A percentile compares a stretch with the other conserved stretches of the same genome.
phyloP scores from a whole-genome alignment of 352 stramenopile genomes.

The Phytophthora hibernalis region DNA sequence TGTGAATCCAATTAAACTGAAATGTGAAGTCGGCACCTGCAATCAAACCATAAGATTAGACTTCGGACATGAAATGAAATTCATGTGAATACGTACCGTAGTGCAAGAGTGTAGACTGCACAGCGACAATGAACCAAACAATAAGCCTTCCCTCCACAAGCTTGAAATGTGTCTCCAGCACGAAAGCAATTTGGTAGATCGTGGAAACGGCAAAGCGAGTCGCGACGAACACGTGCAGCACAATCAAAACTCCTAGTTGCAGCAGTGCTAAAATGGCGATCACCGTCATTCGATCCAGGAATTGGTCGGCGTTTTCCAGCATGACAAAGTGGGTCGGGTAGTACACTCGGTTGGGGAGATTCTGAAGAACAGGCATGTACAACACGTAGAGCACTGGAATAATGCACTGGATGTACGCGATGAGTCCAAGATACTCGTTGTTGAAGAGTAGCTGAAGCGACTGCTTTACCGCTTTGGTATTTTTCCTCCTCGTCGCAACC shows the following conservation, averaged over 20 bases:
- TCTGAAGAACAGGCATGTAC: slow-evolving; percentile 23
- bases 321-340: slow-evolving; percentile 23
- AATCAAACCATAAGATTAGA: not conserved
- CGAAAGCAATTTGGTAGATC: slow-evolving; percentile 47
- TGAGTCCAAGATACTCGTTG: slow-evolving; percentile 41
- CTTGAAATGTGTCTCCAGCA: slow-evolving; percentile 43
- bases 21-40: slow-evolving; percentile 22
- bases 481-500: slow-evolving; percentile 19
- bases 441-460: slow-evolving; percentile 41
- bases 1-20: slow-evolving; percentile 13
- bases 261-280: slow-evolving; percentile 24
- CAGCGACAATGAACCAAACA: slow-evolving; percentile 14
- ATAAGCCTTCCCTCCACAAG: slow-evolving; percentile 43
- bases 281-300: slow-evolving; percentile 15
- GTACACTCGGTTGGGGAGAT: slow-evolving; percentile 23
- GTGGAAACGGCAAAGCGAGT: slow-evolving; percentile 22
- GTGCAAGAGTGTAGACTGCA: slow-evolving; percentile 15
- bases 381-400: slow-evolving; percentile 38
- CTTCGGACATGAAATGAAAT: not conserved
- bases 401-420: slow-evolving; percentile 36
- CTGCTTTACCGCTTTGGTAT: slow-evolving; percentile 32
- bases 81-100: slow-evolving; percentile 8
- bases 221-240: slow-evolving; percentile 20
- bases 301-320: slow-evolving; percentile 1
- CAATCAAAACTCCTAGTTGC: slow-evolving; percentile 15